Base-by-base conservation (phyloP, 164 flowering plant species). In the Sedum album region DNA sequence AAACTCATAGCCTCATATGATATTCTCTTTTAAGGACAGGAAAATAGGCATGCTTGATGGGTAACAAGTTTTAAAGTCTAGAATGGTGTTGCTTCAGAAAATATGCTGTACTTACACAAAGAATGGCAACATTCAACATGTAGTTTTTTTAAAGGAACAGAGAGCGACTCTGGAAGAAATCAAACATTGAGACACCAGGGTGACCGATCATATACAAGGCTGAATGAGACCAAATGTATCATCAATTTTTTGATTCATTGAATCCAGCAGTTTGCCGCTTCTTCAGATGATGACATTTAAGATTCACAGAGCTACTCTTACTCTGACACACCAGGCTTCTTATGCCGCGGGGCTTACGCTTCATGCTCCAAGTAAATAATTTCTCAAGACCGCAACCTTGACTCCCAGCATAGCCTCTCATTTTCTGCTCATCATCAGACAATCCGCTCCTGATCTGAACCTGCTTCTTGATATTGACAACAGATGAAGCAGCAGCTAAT, bases 341-440 rank as follows among this genome's bases (percentile, higher is more conserved):
- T 15, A 79, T 66, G 31, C 85, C 82, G 66, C 89, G 82, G 5
- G 82, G 78, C 67, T 48, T 75, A 66, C 76, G 84, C 79, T 81
- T 85, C 31, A 75, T 70, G 4, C 85, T 74, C 89, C 89, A 81
- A 0, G 85, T 81, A 17, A 79, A 76, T 26, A 88, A 70, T 1
- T 66, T 49, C 7, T 77, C 75, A 6, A 84, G 73, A n/a, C 90
- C 90, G 71, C 90, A 81, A 1, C 84, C 85, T n/a, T n/a, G n/a
- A 31, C 25, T 63, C 20, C 15, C 15, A 8, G 66, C 41, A 3
- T 33, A 30, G 25, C 28, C 66, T 25, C 28, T 39, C 44, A 64
- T 64, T 35, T 64, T 35, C 23, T 10, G 28, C 46, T 6, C 49
- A 14, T 39, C 23, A 6, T 48, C 51, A 11, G 72, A 39, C 4